phyloP scores from a whole-genome alignment of 768 basidiomycete genomes.

The Chiua virens region DNA sequence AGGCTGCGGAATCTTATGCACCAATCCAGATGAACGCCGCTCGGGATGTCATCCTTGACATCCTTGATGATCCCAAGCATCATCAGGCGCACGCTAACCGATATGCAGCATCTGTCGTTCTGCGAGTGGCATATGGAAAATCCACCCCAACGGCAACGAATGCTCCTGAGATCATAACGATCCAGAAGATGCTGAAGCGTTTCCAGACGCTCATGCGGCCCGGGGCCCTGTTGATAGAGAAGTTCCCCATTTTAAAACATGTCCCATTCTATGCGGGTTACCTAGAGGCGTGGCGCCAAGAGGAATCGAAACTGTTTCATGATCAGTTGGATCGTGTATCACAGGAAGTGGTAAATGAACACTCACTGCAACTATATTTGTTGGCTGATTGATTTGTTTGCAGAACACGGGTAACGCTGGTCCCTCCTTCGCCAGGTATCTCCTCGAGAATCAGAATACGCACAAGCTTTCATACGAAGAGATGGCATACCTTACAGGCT shows the following conservation, averaged over 20 bases:
- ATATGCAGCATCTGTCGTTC: slow-evolving; percentile 36
- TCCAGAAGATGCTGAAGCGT: slow-evolving; percentile 36
- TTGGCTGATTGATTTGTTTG: not conserved
- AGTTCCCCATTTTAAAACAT: slow-evolving; percentile 40
- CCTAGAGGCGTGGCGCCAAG: slow-evolving; percentile 52
- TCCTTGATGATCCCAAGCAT: slow-evolving; percentile 32
- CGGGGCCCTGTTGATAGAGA: slow-evolving; percentile 37
- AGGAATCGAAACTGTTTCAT: slow-evolving; percentile 57
- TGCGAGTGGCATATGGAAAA: slow-evolving; percentile 36
- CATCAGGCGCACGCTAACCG: slow-evolving; percentile 59
- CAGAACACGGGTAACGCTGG: slow-evolving; percentile 26
- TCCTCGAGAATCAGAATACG: slow-evolving; percentile 54
- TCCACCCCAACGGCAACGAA: slow-evolving; percentile 29
- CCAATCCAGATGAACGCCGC: slow-evolving; percentile 45
- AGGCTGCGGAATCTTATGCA: slow-evolving; percentile 47
- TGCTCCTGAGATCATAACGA: slow-evolving; percentile 31
- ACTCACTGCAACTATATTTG: not conserved
- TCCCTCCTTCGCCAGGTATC: slow-evolving; percentile 54
- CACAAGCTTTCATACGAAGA: slow-evolving; percentile 57
- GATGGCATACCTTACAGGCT: slow-evolving; percentile 61
- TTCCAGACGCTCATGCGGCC: slow-evolving; percentile 38
- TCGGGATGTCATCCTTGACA: slow-evolving; percentile 32
- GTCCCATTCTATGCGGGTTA: slow-evolving; percentile 62
- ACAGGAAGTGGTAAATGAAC: slow-evolving; percentile 39
- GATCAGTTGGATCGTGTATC: slow-evolving; percentile 50